Evolutionary conservation across 139 green algal species (phyloP).

Genomic region (Closterium sp.): DNA sequence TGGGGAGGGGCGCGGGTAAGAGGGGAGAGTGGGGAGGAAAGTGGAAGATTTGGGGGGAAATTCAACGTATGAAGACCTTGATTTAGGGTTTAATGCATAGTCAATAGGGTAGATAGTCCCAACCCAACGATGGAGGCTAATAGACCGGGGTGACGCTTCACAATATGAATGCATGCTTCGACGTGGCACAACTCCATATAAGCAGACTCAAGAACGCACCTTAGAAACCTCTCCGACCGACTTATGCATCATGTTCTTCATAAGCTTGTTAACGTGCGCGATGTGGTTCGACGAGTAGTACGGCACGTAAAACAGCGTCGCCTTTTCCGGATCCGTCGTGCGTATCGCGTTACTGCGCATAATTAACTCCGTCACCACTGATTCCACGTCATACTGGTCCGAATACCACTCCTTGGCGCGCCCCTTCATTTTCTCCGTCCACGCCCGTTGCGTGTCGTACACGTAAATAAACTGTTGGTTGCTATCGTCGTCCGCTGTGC

Average conservation of each 20-base stretch:
- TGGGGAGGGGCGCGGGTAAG: background rate
- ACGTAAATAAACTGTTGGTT: constrained; percentile 26
- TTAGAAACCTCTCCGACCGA: background rate
- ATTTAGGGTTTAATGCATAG: no score
- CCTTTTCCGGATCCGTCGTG: constrained; percentile 42
- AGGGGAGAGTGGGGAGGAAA: background rate
- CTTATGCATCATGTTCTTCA: constrained; percentile 15
- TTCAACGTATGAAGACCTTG: no score
- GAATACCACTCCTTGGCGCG: background rate
- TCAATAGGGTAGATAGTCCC: no score
- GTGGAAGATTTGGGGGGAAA: no score
- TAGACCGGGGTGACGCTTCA: no score
- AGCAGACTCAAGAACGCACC: background rate
- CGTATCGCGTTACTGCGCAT: constrained; percentile 9
- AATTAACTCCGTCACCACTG: constrained; percentile 31
- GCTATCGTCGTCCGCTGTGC: background rate
- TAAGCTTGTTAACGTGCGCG: background rate
- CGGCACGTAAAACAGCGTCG: constrained; percentile 50
- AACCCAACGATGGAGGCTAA: no score
- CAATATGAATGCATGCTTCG: no score
- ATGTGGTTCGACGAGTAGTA: constrained; percentile 37
- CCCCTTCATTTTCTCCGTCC: no score
- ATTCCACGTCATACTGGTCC: constrained; percentile 46
- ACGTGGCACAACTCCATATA: background rate
- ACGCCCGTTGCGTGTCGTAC: background rate